Conservation (phyloP, 208 protist genomes). For the Porcisia deanei region DNA sequence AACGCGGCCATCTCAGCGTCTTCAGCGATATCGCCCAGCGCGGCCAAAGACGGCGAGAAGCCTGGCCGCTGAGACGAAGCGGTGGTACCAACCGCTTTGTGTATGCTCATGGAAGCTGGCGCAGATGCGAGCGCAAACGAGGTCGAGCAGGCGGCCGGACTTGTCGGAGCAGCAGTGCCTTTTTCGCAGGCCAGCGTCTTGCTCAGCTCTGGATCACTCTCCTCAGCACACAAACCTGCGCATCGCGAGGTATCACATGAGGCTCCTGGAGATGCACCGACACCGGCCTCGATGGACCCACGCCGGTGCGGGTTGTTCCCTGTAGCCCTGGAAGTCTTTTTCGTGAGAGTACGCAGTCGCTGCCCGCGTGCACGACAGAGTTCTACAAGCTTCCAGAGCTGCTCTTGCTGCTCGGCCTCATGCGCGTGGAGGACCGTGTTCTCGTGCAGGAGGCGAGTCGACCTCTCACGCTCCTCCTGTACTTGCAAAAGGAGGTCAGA, state of each 20-base stretch:
- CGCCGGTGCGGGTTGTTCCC: not conserved
- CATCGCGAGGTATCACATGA: not conserved
- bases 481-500: constrained; percentile 45
- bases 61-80: not conserved
- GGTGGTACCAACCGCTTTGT: not conserved
- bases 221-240: not conserved
- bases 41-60: not conserved
- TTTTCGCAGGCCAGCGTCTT: not conserved
- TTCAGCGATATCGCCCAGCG: constrained; percentile 15
- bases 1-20: constrained; percentile 22
- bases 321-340: not conserved
- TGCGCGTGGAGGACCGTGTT: constrained; percentile 56
- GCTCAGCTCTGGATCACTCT: not conserved
- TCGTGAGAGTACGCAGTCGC: constrained; percentile 16
- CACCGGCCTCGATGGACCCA: not conserved
- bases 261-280: not conserved
- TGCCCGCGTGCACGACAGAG: constrained; percentile 32
- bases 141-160: not conserved
- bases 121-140: not conserved
- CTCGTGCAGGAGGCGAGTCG: constrained; percentile 66
- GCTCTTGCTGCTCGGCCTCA: constrained; percentile 37
- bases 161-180: not conserved
- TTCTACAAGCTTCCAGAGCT: constrained; percentile 40
- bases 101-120: constrained; percentile 6
- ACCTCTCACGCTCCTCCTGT: constrained; percentile 70